Conservation (phyloP, 345 rosid genomes). For the Turnera subulata region DNA sequence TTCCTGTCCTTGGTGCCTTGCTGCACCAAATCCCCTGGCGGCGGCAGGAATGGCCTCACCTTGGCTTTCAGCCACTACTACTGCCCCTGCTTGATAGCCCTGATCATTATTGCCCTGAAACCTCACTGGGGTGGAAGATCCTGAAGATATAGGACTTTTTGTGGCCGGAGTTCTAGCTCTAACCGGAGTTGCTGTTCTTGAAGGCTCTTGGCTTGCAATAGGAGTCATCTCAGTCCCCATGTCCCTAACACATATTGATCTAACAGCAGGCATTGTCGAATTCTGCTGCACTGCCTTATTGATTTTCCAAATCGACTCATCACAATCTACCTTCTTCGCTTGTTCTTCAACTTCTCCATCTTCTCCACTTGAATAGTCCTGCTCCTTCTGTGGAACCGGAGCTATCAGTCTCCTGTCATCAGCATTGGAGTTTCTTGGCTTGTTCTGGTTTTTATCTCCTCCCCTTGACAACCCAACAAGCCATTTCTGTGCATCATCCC, state of each 20-base stretch:
- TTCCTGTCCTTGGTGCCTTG: constrained; percentile 18
- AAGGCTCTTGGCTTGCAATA: constrained; percentile 85
- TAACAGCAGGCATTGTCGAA: constrained; percentile 35
- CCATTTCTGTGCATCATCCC: constrained; percentile 99
- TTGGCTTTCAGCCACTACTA: constrained; percentile 15
- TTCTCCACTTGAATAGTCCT: constrained; percentile 45
- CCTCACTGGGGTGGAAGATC: constrained; percentile 72
- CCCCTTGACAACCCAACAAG: constrained; percentile 67
- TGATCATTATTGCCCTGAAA: constrained; percentile 28
- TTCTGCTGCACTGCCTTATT: constrained; percentile 41
- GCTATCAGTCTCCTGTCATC: constrained; percentile 88
- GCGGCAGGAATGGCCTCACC: constrained; percentile 19
- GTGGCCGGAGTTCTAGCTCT: constrained; percentile 71
- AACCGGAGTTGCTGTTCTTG: constrained; percentile 78
- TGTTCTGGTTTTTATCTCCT: constrained; percentile 45
- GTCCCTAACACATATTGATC: constrained; percentile 81
- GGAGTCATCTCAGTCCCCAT: constrained; percentile 99
- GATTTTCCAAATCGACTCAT: constrained; percentile 58
- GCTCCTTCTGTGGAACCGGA: constrained; percentile 67
- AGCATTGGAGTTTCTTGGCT: constrained; percentile 84
- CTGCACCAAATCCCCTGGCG: constrained; percentile 8
- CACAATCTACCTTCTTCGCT: constrained; percentile 70
- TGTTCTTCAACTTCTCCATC: constrained; percentile 43
- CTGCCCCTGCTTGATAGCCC: constrained; percentile 21
- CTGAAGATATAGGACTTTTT: constrained; percentile 75